Percentiles rank a stretch among this genome's conserved stretches.
Evolutionary conservation across 495 filamentous ascomycete genomes (phyloP).

Genomic region (Aspergillus mulundensis): DNA sequence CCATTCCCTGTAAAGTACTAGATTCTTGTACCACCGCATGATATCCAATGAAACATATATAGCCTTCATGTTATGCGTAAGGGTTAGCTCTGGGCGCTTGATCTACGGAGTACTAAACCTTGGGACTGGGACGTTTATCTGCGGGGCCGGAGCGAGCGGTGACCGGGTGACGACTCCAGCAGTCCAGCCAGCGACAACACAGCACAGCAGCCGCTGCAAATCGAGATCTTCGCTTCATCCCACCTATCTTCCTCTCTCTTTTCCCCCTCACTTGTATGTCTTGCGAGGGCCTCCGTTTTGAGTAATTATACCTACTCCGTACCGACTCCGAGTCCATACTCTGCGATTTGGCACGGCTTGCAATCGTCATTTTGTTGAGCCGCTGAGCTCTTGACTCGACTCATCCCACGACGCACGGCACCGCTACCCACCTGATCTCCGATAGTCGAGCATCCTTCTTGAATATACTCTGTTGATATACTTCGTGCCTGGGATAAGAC

Average conservation of each 20-base stretch:
- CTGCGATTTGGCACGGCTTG: background rate
- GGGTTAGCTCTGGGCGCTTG: background rate
- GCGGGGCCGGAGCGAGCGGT: slow-evolving; percentile 22
- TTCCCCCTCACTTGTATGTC: background rate
- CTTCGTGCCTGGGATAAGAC: no score
- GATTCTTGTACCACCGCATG: slow-evolving; percentile 7
- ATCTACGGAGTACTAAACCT: no score
- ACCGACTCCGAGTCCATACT: background rate
- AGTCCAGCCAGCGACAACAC: slow-evolving; percentile 21
- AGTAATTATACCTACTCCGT: background rate
- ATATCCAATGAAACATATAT: slow-evolving; percentile 16
- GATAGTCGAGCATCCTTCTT: no score
- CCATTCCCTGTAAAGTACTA: slow-evolving; percentile 8
- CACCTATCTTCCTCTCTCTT: background rate
- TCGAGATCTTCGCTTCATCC: background rate
- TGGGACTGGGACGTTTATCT: background rate
- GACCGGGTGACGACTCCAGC: slow-evolving; percentile 18
- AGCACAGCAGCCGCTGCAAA: slow-evolving; percentile 18
- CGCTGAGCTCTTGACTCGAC: background rate
- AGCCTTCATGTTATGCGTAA: background rate
- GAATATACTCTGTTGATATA: no score
- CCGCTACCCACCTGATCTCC: no score
- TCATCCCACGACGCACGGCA: no score
- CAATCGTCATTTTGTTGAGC: background rate
- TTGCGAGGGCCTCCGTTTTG: background rate